Base-by-base conservation (phyloP, 768 basidiomycete species). In the Amanita pallidorosea region DNA sequence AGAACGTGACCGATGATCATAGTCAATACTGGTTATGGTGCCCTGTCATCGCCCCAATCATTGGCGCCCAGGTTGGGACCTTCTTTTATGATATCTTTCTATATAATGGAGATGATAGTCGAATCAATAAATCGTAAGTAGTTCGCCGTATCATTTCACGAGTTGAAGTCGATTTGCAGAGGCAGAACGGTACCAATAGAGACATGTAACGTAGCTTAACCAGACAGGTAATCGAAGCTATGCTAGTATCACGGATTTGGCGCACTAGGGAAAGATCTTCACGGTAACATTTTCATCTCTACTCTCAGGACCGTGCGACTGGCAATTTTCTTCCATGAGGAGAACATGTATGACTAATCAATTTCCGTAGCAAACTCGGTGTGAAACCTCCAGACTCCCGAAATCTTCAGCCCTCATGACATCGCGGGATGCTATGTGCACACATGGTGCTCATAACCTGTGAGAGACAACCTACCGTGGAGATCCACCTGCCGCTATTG, bases 1-100 rank as follows among this genome's bases (percentile, higher is more conserved):
- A 29, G 15, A 13, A 9, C 18, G 59, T 57, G 60, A 63, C 53
- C 51, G n/a, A n/a, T n/a, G n/a, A 58, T 37, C 65, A 57, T 47
- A 76, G 72, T 56, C 83, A 87, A 58, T 87, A 85, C 58, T 86
- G 83, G 85, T 53, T 88, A 36, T 87, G 83, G 84, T 79, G 77
- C 56, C 78, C 81, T 13, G 58, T 84, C 18, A 61, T 83, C 11
- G 83, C 68, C 1, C 77, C 83, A 6, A 70, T 84, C 54, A 47
- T 77, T 15, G 83, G 85, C 25, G 83, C 74, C 48, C 73, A 80
- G 55, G 60, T 63, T 20, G 85, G 75, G 11, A 66, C 74, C 6
- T 63, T 79, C 47, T 61, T 78, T 53, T 88, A 88, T 54, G 85
- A 87, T 53, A 51, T 67, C 6, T 71, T 85, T 54, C 55, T 85